Percentiles rank a stretch among this genome's conserved stretches.
These are phyloP conservation scores for Tylopilus felleus DNA, from an alignment of 768 basidiomycete species.

Conservation along the genomic window DNA sequence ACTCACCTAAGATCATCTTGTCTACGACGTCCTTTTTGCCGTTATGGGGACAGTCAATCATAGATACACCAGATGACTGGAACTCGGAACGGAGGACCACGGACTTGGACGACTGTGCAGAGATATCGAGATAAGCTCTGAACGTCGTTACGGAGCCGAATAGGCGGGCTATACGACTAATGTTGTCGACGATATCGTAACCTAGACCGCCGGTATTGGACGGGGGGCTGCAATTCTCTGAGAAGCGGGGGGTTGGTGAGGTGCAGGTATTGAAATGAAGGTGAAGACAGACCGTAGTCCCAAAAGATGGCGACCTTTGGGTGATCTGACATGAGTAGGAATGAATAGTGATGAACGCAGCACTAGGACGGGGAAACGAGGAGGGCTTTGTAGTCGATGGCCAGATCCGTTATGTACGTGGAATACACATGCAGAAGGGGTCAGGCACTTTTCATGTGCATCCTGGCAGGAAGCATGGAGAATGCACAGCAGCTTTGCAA, in stretches of 20 bases:
- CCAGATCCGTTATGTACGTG: conserved; percentile 9
- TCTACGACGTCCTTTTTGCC: conserved; percentile 39
- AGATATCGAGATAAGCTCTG: conserved; percentile 52
- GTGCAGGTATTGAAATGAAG: neutral
- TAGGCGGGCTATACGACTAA: conserved; percentile 42
- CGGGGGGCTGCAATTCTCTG: conserved; percentile 34
- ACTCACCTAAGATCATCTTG: conserved; percentile 45
- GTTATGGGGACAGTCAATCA: conserved; percentile 35
- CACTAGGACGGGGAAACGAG: conserved; percentile 4
- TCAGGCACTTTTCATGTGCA: conserved; percentile 4
- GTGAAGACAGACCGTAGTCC: conserved; percentile 31
- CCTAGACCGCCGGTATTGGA: conserved; percentile 35
- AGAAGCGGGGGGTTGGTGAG: conserved; percentile 1
- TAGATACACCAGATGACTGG: conserved; percentile 43
- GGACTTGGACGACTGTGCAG: conserved; percentile 37
- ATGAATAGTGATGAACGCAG: conserved; percentile 6
- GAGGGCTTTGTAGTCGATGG: conserved; percentile 23
- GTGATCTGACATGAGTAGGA: conserved; percentile 26
- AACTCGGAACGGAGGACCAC: conserved; percentile 38
- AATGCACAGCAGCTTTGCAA: too few relatives aligned
- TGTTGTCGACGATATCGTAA: conserved; percentile 40
- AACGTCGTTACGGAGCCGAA: conserved; percentile 49
- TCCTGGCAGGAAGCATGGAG: conserved; percentile 11
- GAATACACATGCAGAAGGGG: conserved; percentile 12
- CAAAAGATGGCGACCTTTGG: conserved; percentile 43